Conservation (phyloP, 345 rosid species). For the Theobroma cacao region DNA sequence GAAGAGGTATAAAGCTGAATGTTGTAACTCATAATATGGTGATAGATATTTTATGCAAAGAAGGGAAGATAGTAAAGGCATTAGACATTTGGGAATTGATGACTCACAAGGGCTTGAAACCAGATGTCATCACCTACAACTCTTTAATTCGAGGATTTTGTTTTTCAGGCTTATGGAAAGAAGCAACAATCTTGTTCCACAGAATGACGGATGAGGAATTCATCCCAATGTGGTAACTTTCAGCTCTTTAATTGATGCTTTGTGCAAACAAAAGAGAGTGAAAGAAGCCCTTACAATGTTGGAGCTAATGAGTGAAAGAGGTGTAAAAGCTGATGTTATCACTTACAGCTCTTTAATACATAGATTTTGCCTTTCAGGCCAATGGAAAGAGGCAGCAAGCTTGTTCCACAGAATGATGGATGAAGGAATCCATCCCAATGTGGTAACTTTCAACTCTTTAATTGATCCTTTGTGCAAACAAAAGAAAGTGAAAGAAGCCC, state of each 20-base stretch:
- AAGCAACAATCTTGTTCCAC: neutral
- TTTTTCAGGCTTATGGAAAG: conserved; percentile 7
- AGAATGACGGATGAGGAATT: neutral
- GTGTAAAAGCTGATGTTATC: neutral
- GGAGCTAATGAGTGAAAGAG: neutral
- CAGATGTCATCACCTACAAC: neutral
- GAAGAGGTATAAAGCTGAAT: conserved; percentile 20
- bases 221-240: neutral
- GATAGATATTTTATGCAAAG: conserved; percentile 13
- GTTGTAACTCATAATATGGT: conserved; percentile 20
- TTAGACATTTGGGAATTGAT: too few relatives aligned
- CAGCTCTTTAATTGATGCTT: neutral
- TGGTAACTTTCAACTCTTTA: neutral
- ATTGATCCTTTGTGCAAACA: neutral
- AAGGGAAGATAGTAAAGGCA: conserved; percentile 1
- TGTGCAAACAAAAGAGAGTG: neutral
- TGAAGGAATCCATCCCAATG: neutral
- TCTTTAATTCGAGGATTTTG: conserved; percentile 4
- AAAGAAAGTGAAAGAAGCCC: neutral
- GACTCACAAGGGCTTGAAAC: neutral
- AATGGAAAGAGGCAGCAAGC: neutral
- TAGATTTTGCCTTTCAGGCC: neutral
- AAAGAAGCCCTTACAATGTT: neutral
- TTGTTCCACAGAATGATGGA: neutral
- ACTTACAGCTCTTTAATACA: neutral